These are phyloP conservation scores for Colletotrichum eleusines DNA, from an alignment of 2,329 filamentous ascomycete species.

Conservation along the genomic window DNA sequence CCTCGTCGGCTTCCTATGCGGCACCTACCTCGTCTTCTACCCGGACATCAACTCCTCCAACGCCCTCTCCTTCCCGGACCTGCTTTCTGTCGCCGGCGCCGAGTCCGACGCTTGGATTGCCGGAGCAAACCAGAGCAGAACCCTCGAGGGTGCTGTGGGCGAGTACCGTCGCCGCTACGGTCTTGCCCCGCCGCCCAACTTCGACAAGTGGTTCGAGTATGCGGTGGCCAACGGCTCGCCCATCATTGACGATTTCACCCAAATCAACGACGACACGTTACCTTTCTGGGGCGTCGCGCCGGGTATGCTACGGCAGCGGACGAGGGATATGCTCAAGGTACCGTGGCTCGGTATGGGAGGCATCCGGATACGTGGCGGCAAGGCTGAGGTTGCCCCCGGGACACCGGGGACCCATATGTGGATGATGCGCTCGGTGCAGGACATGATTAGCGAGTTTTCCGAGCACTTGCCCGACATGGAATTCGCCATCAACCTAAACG, in stretches of 20 bases:
- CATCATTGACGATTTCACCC: constrained; percentile 82
- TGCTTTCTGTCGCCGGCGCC: constrained; percentile 32
- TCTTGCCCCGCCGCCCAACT: constrained; percentile 79
- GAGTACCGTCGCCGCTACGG: constrained; percentile 62
- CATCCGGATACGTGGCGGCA: constrained; percentile 71
- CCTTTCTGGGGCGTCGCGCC: constrained; percentile 83
- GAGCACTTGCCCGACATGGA: constrained; percentile 82
- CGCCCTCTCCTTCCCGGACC: constrained; percentile 24
- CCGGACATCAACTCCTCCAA: constrained; percentile 18
- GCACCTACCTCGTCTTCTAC: constrained; percentile 37
- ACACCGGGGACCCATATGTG: constrained; percentile 51
- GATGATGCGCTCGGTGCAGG: constrained; percentile 57
- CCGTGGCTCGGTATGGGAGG: constrained; percentile 54
- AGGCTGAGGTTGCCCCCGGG: constrained; percentile 56
- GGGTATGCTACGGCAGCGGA: constrained; percentile 70
- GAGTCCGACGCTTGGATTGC: constrained; percentile 41
- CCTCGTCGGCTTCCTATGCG: constrained; percentile 34
- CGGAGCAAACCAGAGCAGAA: constrained; percentile 44
- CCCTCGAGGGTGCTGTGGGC: constrained; percentile 49
- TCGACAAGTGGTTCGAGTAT: constrained; percentile 85
- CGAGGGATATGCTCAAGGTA: constrained; percentile 49
- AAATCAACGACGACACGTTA: constrained; percentile 77
- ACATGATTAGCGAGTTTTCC: constrained; percentile 76
- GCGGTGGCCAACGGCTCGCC: constrained; percentile 73
- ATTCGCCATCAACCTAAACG: constrained; percentile 76